A percentile compares a stretch with the other conserved stretches of the same genome.
phyloP scores from a whole-genome alignment of 345 rosid genomes.

The Citrus sp. region DNA sequence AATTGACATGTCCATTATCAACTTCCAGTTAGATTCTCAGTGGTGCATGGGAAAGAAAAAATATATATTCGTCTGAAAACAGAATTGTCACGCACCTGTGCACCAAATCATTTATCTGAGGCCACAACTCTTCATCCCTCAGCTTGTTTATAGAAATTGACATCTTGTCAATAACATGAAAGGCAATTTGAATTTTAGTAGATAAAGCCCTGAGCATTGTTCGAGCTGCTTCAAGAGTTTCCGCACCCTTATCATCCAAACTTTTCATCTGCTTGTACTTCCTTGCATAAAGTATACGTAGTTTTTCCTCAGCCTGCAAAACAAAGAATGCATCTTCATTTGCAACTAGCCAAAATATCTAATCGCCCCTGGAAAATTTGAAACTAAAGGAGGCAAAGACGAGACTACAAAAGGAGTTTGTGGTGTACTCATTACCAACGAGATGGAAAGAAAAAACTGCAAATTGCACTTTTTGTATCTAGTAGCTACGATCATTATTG shows the following conservation, averaged over 20 bases:
- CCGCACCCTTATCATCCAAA: conserved; percentile 38
- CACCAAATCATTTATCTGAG: conserved; percentile 42
- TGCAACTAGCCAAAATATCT: not conserved
- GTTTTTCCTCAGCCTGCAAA: conserved; percentile 62
- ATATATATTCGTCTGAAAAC: not conserved
- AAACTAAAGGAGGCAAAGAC: not conserved
- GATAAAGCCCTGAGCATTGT: conserved; percentile 38
- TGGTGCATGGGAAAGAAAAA: not conserved
- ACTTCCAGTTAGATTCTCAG: not conserved
- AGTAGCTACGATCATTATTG: not conserved
- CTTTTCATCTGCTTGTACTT: conserved; percentile 44
- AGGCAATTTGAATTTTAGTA: conserved; percentile 50
- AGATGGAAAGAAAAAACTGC: not conserved
- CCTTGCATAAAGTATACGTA: conserved; percentile 44
- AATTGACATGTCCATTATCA: not conserved
- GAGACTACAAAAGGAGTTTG: not conserved
- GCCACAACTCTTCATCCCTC: conserved; percentile 70
- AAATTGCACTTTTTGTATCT: not conserved
- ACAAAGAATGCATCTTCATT: not conserved
- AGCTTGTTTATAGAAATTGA: conserved; percentile 44
- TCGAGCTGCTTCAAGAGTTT: conserved; percentile 32
- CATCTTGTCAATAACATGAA: conserved; percentile 60
- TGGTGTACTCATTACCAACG: not conserved
- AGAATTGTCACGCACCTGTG: conserved; percentile 36
- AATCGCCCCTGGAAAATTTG: not conserved